Percentiles rank a stretch among this genome's conserved stretches.
phyloP scores from a whole-genome alignment of 495 filamentous ascomycete species.

The Aspergillus incahuasiensis region DNA sequence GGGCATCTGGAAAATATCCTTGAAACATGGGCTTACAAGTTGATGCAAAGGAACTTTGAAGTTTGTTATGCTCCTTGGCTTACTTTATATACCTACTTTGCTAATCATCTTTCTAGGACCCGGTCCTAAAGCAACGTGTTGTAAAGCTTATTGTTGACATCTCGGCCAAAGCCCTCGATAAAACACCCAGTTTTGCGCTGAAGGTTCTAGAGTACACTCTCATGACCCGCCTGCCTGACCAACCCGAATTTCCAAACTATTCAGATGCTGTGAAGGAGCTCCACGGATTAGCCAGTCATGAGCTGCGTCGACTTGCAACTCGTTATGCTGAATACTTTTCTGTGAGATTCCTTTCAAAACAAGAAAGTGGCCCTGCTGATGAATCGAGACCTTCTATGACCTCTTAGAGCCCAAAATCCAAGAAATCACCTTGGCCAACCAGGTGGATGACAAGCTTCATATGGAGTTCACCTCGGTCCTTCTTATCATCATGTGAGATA shows the following conservation, averaged over 20 bases:
- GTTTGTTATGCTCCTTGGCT: constrained; percentile 28
- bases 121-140: constrained; percentile 75
- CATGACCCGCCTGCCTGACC: constrained; percentile 66
- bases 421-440: constrained; percentile 68
- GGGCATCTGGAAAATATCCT: constrained; percentile 60
- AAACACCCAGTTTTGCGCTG: constrained; percentile 72
- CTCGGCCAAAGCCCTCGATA: constrained; percentile 75
- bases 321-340: constrained; percentile 87
- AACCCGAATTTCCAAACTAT: constrained; percentile 64
- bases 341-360: constrained; percentile 36
- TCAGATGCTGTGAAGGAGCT: constrained; percentile 90
- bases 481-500: constrained; percentile 78
- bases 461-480: constrained; percentile 67
- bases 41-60: constrained; percentile 74
- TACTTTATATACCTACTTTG: not conserved
- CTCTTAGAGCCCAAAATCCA: constrained; percentile 77
- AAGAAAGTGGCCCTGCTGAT: not conserved
- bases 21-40: constrained; percentile 72
- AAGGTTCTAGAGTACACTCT: constrained; percentile 87
- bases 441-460: constrained; percentile 67
- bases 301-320: constrained; percentile 82
- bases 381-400: constrained; percentile 68
- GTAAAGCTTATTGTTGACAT: constrained; percentile 82
- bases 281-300: constrained; percentile 72
- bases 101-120: constrained; percentile 53